Base-by-base conservation (phyloP, 768 basidiomycete species). In the Tubosaeta brunneosetosa region DNA sequence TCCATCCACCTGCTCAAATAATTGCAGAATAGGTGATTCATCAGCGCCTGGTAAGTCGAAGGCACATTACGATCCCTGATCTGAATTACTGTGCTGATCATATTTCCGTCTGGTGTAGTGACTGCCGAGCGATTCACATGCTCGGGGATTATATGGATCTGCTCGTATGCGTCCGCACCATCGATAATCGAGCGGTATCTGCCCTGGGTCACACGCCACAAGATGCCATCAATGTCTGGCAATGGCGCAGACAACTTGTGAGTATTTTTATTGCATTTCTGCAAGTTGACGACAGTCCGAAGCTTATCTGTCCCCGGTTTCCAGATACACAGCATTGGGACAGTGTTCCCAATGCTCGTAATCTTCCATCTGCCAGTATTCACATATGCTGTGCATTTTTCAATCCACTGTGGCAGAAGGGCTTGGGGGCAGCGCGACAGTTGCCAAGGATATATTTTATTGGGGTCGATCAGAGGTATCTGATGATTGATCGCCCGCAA, bases 151-250 rank as follows among this genome's bases (percentile, higher is more conserved):
- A 67, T 50, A 0, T 43, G n/a, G 0, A 67, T 60, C 11, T 67
- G 58, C 34, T 67, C 59, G 22, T 60, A 67, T 0, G 60, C 61
- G 5, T 61, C 47, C 14, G 56, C 51, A 0, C 62, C 50, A 44
- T 66, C 60, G 1, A 66, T 51, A 0, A 55, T 47, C 0, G 53
- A 51, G 0, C 25, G 0, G 2, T 51, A 60, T 1, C 12, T 36
- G 0, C 38, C 57, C 6, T 36, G 41, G 1, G 33, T 26, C 22
- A 22, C 55, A 0, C 33, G 50, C 0, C 16, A 6, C 0, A 66
- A 25, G 1, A 66, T 64, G 0, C 40, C 27, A 9, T 66, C 60
- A 0, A 64, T 62, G 11, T 66, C 59, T 0, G 57, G 61, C 0
- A 66, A 25, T 0, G 61, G 65, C 0, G 53, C 45, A 0, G 55